These are phyloP conservation scores for Coniella lustricola DNA, from an alignment of 2,329 filamentous ascomycete genomes.

Conservation along the genomic window DNA sequence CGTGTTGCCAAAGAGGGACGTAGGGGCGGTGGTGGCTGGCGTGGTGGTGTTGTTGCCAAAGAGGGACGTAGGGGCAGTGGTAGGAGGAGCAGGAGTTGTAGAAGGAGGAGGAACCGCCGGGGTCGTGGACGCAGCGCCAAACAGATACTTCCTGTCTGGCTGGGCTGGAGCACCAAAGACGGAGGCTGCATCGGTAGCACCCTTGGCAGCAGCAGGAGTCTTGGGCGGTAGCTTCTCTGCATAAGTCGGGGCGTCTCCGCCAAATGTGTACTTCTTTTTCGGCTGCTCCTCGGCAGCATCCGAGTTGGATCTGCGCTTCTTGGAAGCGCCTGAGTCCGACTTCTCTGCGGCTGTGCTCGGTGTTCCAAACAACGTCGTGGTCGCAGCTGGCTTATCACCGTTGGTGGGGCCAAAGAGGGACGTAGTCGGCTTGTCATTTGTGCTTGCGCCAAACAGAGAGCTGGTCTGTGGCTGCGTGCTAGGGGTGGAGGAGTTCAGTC, in stretches of 20 bases:
- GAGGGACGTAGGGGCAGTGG: slow-evolving; percentile 3
- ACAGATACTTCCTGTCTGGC: slow-evolving; percentile 12
- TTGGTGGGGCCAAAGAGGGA: slow-evolving; percentile 11
- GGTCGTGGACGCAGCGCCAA: slow-evolving; percentile 3
- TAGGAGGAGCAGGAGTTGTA: slow-evolving; percentile 16
- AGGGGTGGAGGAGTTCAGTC: slow-evolving; percentile 8
- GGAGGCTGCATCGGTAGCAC: slow-evolving; percentile 13
- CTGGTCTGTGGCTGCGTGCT: slow-evolving; percentile 22
- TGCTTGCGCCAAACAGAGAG: slow-evolving; percentile 18
- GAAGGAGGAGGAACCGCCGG: slow-evolving; percentile 17
- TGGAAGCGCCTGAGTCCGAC: slow-evolving; percentile 9
- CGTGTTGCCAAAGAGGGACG: slow-evolving; percentile 6
- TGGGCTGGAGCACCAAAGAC: slow-evolving; percentile 13
- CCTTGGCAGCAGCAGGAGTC: slow-evolving; percentile 16
- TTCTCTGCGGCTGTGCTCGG: slow-evolving; percentile 7
- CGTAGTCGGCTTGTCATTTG: slow-evolving; percentile 11
- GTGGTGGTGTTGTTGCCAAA: slow-evolving; percentile 6
- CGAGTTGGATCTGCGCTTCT: slow-evolving; percentile 12
- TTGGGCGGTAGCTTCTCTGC: slow-evolving; percentile 13
- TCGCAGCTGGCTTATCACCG: slow-evolving; percentile 6
- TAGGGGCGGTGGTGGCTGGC: slow-evolving; percentile 3
- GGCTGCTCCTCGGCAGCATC: slow-evolving; percentile 8
- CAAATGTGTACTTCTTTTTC: slow-evolving; percentile 11
- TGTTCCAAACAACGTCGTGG: slow-evolving; percentile 11
- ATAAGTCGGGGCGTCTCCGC: slow-evolving; percentile 10